Base-by-base conservation (phyloP, 495 filamentous ascomycete species). In the Penicillium canescens region DNA sequence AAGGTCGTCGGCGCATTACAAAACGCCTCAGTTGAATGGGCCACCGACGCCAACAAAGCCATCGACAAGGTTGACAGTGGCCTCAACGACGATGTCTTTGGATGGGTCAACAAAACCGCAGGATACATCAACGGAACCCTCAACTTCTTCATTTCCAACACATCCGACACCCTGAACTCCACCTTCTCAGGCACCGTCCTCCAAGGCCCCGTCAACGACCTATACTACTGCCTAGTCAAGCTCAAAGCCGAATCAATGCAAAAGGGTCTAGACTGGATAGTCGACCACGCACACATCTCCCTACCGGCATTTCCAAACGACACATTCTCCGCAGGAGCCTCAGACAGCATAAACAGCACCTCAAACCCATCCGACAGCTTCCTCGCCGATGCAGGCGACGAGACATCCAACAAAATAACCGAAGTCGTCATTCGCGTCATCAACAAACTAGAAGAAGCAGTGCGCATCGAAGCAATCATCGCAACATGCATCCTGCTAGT, bases 81-180 rank as follows among this genome's bases (percentile, higher is more conserved):
- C 20, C 81, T 98, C 65, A 98, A 98, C 72, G 52, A 83, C 21
- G 83, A 97, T 42, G 69, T 98, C 39, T 85, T 97, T 54, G 88
- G 91, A 53, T 96, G 92, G 89, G 90, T 96, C 26, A 88, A 85
- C 39, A 91, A 84, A 34, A 88, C 85, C 10, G 96, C 93, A 0
- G 72, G 69, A 4, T 88, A 89, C 0, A 75, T 97, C 43, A 98
- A 98, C 67, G 65, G 86, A 53, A 98, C 94, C 0, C 82, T 98
- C 21, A 93, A 90, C 57, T 76, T 79, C 12, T 91, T 97, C 66
- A 82, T 92, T 50, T 76, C 88, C 28, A 79, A 87, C 49, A 91
- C 91, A 67, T 82, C 78, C 52, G 73, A 80, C 28, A 83, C 82
- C 2, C 76, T 98, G 40, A 88, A 89, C 58, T 67, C 69, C 0